Percentiles rank a stretch among this genome's conserved stretches.
Evolutionary conservation across 1,139 yeast species (phyloP).

Genomic region (Yamadazyma triangularis): DNA sequence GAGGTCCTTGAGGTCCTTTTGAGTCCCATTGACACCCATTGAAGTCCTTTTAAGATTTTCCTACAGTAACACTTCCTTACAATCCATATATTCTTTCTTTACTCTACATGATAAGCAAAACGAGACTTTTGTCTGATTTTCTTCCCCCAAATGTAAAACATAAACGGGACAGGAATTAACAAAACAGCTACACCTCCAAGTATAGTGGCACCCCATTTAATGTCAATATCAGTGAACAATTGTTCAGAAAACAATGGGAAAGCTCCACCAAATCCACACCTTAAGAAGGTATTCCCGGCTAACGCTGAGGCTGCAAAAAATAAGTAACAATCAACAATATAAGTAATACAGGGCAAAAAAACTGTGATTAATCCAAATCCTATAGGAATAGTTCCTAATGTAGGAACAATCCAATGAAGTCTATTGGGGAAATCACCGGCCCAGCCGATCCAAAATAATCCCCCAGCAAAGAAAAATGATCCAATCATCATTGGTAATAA

Average conservation of each 20-base stretch:
- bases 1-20: no score
- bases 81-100: no score
- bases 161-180: slow-evolving; percentile 69
- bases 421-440: slow-evolving; percentile 64
- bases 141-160: slow-evolving; percentile 65
- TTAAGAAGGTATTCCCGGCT: slow-evolving; percentile 78
- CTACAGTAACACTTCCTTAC: no score
- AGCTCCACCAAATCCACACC: slow-evolving; percentile 57
- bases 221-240: slow-evolving; percentile 72
- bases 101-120: slow-evolving; percentile 43
- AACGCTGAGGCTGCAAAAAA: slow-evolving; percentile 84
- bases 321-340: slow-evolving; percentile 75
- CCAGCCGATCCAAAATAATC: slow-evolving; percentile 85
- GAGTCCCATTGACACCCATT: no score
- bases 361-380: slow-evolving; percentile 75
- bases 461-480: slow-evolving; percentile 64
- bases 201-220: slow-evolving; percentile 80
- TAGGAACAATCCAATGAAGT: slow-evolving; percentile 83
- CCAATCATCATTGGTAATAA: slow-evolving; percentile 72
- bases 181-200: slow-evolving; percentile 63
- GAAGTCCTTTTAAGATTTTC: no score
- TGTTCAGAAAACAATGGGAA: slow-evolving; percentile 51
- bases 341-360: slow-evolving; percentile 74
- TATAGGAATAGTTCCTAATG: slow-evolving; percentile 63
- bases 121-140: slow-evolving; percentile 57